These are phyloP conservation scores for Calophaca sinica DNA, from an alignment of 306 rosid genomes.

Conservation along the genomic window DNA sequence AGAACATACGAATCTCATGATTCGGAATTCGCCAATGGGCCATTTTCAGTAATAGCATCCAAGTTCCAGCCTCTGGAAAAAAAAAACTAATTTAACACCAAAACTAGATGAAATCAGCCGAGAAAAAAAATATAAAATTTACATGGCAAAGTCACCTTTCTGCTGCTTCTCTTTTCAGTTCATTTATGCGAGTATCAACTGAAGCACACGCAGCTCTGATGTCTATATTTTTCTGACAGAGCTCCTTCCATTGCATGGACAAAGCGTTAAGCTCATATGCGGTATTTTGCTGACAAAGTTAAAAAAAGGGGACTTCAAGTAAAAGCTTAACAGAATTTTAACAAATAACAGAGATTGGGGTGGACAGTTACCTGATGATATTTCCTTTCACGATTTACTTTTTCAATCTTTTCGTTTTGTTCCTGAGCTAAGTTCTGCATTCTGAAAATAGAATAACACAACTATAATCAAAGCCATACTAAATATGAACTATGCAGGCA, in stretches of 20 bases:
- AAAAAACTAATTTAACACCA: conserved; percentile 40
- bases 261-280: conserved; percentile 91
- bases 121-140: neutral
- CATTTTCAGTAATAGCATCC: conserved; percentile 62
- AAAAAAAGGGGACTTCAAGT: conserved; percentile 15
- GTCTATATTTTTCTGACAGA: conserved; percentile 85
- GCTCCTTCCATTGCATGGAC: conserved; percentile 91
- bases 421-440: conserved; percentile 90
- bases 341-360: conserved; percentile 31
- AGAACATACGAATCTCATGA: conserved; percentile 51
- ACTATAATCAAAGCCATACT: conserved; percentile 31
- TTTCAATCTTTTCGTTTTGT: conserved; percentile 77
- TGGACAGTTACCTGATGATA: conserved; percentile 77
- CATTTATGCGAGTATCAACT: conserved; percentile 65
- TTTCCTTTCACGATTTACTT: conserved; percentile 92
- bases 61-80: conserved; percentile 77
- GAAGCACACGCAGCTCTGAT: conserved; percentile 76
- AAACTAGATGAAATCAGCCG: conserved; percentile 23
- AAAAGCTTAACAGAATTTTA: conserved; percentile 19
- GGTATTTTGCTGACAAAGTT: conserved; percentile 78
- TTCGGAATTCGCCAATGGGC: conserved; percentile 49
- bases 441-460: conserved; percentile 57
- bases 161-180: conserved; percentile 67
- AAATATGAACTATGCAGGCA: conserved; percentile 31
- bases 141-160: conserved; percentile 59